A percentile compares a stretch with the other conserved stretches of the same genome.
Evolutionary conservation across 805 yeast genomes (phyloP).

Genomic region (Spathaspora hagerdaliae): DNA sequence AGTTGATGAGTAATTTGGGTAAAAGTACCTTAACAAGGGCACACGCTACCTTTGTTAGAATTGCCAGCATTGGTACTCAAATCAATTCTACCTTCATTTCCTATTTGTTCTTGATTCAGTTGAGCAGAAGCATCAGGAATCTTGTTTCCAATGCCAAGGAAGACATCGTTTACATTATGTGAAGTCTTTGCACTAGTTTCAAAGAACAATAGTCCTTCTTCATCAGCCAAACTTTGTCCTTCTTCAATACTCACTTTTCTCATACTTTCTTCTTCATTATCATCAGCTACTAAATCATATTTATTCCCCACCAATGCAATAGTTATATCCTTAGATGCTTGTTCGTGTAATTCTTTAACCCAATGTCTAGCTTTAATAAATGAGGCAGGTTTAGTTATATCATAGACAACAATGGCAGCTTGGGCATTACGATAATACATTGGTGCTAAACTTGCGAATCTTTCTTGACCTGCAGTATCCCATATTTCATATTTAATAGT

Average conservation of each 20-base stretch:
- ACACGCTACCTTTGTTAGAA: not conserved
- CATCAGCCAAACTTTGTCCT: constrained; percentile 83
- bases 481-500: constrained; percentile 90
- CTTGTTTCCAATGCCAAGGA: constrained; percentile 82
- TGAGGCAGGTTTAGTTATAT: constrained; percentile 90
- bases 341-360: constrained; percentile 95
- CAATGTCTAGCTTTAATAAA: constrained; percentile 96
- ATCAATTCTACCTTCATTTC: constrained; percentile 32
- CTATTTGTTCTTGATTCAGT: constrained; percentile 6
- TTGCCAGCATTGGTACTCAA: constrained; percentile 16
- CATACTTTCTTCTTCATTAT: constrained; percentile 46
- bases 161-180: constrained; percentile 84
- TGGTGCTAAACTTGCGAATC: constrained; percentile 94
- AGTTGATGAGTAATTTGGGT: too few species aligned
- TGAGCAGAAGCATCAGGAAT: constrained; percentile 50
- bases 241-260: constrained; percentile 84
- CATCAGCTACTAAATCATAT: constrained; percentile 66
- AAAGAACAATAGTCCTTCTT: constrained; percentile 84
- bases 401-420: constrained; percentile 94
- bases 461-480: constrained; percentile 98
- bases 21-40: constrained; percentile 1
- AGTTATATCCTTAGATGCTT: constrained; percentile 86
- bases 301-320: constrained; percentile 95
- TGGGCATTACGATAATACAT: constrained; percentile 97
- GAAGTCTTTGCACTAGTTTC: constrained; percentile 95